Percentiles rank a stretch among this genome's conserved stretches.
Evolutionary conservation across 148 eudicot genomes (phyloP).

Genomic region (Bassia scoparia): DNA sequence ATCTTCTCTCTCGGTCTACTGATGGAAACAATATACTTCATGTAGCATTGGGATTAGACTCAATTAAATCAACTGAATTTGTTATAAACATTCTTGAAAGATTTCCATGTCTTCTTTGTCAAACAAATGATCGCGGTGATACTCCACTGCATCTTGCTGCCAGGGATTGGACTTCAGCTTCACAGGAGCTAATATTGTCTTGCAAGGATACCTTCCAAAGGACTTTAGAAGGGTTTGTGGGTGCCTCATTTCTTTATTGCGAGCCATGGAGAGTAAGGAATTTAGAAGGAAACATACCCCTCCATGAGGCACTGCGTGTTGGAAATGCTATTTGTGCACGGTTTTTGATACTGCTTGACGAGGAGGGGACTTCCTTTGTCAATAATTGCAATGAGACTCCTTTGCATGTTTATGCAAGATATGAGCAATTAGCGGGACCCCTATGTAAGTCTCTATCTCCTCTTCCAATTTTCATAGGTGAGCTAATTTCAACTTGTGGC

Average conservation of each 20-base stretch:
- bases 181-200: background rate
- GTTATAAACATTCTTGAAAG: background rate
- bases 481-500: background rate
- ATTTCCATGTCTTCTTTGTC: background rate
- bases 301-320: background rate
- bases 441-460: background rate
- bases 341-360: background rate
- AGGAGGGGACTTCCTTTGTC: background rate
- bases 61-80: background rate
- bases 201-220: background rate
- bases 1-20: background rate
- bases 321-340: background rate
- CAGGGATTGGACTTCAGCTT: background rate
- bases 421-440: background rate
- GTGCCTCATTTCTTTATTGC: background rate
- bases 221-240: background rate
- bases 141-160: background rate
- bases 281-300: background rate
- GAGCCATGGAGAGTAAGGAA: background rate
- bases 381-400: background rate
- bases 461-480: background rate
- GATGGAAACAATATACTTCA: background rate
- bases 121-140: background rate
- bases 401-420: background rate
- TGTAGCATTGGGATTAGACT: background rate